Conservation (phyloP, 331 rosid species). For the Quercus phellos region DNA sequence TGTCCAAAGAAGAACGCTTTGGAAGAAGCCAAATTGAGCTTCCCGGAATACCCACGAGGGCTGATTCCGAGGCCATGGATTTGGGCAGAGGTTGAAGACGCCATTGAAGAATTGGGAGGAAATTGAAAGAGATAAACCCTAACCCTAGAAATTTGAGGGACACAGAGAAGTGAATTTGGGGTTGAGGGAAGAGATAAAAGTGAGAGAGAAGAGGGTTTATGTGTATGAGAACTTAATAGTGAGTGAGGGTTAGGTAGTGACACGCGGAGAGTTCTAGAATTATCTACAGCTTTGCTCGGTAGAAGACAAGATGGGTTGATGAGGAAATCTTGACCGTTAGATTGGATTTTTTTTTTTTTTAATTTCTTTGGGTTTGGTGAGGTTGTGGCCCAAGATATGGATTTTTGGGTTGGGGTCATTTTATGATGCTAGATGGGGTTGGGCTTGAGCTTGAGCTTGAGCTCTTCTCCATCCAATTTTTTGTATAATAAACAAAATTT, state of each 20-base stretch:
- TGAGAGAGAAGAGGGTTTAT: conserved; percentile 1
- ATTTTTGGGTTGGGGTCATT: too few relatives aligned
- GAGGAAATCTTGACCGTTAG: conserved; percentile 6
- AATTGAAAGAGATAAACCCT: background rate
- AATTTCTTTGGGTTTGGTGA: too few relatives aligned
- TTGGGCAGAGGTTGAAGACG: conserved; percentile 51
- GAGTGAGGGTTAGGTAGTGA: conserved; percentile 29
- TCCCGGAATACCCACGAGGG: conserved; percentile 19
- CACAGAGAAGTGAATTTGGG: too few relatives aligned
- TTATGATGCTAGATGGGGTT: too few relatives aligned
- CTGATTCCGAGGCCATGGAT: conserved; percentile 51
- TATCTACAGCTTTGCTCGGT: conserved; percentile 22
- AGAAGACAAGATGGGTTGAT: background rate
- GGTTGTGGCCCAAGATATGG: too few relatives aligned
- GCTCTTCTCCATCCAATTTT: too few relatives aligned
- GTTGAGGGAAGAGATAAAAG: background rate
- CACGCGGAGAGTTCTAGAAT: conserved; percentile 43
- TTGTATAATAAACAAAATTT: too few relatives aligned
- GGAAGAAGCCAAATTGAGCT: conserved; percentile 6
- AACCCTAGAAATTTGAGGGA: background rate
- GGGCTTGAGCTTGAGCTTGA: too few relatives aligned
- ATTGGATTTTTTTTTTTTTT: background rate
- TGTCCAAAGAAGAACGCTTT: conserved; percentile 40
- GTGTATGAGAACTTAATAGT: background rate
- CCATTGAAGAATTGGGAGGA: background rate